A percentile compares a stretch with the other conserved stretches of the same genome.
Conservation (phyloP, 1,284 basidiomycete genomes). For the Fistulinella cinereoalba region DNA sequence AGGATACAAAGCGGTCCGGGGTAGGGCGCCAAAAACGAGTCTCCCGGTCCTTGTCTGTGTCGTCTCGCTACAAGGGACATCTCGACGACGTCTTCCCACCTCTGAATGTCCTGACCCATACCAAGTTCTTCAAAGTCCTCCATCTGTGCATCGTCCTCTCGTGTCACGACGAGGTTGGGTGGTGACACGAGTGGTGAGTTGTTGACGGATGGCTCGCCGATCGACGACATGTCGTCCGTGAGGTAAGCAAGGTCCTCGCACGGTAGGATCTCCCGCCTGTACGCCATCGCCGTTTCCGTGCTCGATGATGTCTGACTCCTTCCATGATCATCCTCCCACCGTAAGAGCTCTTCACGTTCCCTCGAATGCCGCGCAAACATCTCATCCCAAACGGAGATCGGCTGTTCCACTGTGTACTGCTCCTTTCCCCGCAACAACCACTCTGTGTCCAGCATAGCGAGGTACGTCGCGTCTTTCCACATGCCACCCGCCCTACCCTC, state of each 20-base stretch:
- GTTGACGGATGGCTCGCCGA: slow-evolving; percentile 12
- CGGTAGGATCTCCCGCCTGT: not conserved
- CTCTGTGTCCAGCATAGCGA: slow-evolving; percentile 61
- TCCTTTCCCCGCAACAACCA: slow-evolving; percentile 43
- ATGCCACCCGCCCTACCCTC: slow-evolving; percentile 31
- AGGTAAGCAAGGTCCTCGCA: slow-evolving; percentile 14
- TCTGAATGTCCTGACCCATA: not conserved
- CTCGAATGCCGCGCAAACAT: slow-evolving; percentile 55
- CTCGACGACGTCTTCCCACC: slow-evolving; percentile 16
- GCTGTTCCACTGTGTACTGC: slow-evolving; percentile 2
- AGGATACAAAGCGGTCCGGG: slow-evolving; percentile 14
- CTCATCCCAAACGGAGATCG: slow-evolving; percentile 57
- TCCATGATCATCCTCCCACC: slow-evolving; percentile 43
- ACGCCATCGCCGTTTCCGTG: slow-evolving; percentile 33
- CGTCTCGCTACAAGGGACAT: slow-evolving; percentile 4
- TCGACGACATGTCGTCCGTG: slow-evolving; percentile 20
- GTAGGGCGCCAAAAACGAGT: slow-evolving; percentile 5
- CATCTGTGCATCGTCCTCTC: slow-evolving; percentile 16
- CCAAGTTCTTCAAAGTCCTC: slow-evolving; percentile 8
- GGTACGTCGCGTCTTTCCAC: slow-evolving; percentile 59
- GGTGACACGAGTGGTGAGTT: slow-evolving; percentile 25
- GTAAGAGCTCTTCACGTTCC: slow-evolving; percentile 55
- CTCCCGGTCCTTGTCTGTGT: not conserved
- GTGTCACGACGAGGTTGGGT: slow-evolving; percentile 14
- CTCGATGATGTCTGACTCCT: slow-evolving; percentile 28